Evolutionary conservation across 2,329 filamentous ascomycete genomes (phyloP).

Genomic region (Paecilomyces sp.): DNA sequence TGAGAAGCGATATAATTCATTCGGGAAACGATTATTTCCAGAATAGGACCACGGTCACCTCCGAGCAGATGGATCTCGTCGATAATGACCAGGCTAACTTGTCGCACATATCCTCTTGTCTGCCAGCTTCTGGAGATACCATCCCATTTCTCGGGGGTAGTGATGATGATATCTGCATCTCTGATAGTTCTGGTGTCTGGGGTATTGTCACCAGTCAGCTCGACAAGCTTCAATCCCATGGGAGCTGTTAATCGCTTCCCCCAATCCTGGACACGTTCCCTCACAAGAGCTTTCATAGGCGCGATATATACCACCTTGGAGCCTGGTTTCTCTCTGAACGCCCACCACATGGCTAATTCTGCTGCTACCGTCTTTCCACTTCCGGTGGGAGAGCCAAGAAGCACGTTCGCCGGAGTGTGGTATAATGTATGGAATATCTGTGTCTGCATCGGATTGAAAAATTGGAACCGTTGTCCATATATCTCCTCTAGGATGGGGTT

Average conservation of each 20-base stretch:
- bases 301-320: constrained; percentile 99
- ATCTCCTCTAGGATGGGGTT: constrained; percentile 82
- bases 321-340: constrained; percentile 85
- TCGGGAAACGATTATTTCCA: constrained; percentile 86
- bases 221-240: constrained; percentile 83
- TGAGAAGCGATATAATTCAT: constrained; percentile 99
- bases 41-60: constrained; percentile 90
- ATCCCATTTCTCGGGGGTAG: constrained; percentile 99
- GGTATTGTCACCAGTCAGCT: constrained; percentile 95
- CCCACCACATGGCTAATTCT: constrained; percentile 99
- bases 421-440: constrained; percentile 97
- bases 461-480: constrained; percentile 83
- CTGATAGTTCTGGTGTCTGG: constrained; percentile 93
- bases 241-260: constrained; percentile 69
- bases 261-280: constrained; percentile 96
- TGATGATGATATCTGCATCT: constrained; percentile 95
- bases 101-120: constrained; percentile 88
- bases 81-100: constrained; percentile 94
- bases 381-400: constrained; percentile 91
- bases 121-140: constrained; percentile 99
- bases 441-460: constrained; percentile 99
- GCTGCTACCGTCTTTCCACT: constrained; percentile 96
- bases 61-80: constrained; percentile 98
- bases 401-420: constrained; percentile 82
- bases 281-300: constrained; percentile 97